Base-by-base conservation (phyloP, 768 basidiomycete species). In the Holtermanniella nyarrowii region DNA sequence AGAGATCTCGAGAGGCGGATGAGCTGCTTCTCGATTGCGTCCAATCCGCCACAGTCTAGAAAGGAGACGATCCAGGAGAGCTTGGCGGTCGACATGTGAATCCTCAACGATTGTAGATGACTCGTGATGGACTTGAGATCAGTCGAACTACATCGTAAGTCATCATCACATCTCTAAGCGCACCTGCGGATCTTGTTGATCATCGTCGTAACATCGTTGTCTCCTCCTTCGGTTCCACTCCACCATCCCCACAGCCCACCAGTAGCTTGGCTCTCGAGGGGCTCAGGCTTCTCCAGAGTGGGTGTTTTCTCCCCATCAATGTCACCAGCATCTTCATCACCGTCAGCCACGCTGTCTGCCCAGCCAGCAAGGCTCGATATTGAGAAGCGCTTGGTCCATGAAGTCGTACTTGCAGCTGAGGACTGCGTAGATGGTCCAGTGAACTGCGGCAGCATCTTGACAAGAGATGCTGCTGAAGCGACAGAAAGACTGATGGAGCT, bases 171-270 rank as follows among this genome's bases (percentile, higher is more conserved):
- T 52, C 20, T 22, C 12, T 37, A 46, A 37, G 41, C 39, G 26
- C 50, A 54, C 44, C 60, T 46, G 45, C 54, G 44, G 42, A 26
- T 58, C 39, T 48, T 54, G 45, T 26, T 63, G 11, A 37, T 40
- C 11, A 44, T 49, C 59, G 31, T 62, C 54, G 51, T 61, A 31
- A 14, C 44, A 18, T 53, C 65, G 31, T 60, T 37, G 7, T 70
- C 52, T 76, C 79, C 52, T 14, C 78, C 77, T 1, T 55, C 78
- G 1, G 39, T 80, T 4, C 82, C 82, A 5, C 83, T 68, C 84
- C 84, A 89, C 81, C 81, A 88, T 49, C 78, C 76, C 80, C 85
- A 88, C 26, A 85, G 71, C 11, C 85, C 78, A 7, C 88, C 86
- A 2, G 86, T 87, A 14, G 60, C 76, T 49, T 66, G 66, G 46